Percentiles rank a stretch among this genome's conserved stretches.
Conservation (phyloP, 768 basidiomycete species). For the Rhodosporidiobolus sp. region DNA sequence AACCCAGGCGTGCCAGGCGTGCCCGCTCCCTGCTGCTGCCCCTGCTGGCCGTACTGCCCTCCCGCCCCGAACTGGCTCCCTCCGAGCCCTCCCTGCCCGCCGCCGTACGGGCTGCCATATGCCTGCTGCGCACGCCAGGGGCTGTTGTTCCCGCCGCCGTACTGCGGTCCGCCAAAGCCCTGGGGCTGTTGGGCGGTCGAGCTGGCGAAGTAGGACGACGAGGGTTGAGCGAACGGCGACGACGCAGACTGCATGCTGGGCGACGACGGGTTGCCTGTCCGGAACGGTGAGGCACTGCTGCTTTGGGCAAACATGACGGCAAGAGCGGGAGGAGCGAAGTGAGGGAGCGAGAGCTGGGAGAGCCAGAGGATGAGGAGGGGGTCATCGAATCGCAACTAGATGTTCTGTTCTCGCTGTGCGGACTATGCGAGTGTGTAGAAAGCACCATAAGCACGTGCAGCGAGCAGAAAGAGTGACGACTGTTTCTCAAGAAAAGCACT, state of each 20-base stretch:
- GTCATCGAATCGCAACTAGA: too few relatives aligned
- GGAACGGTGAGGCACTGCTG: slow-evolving; percentile 16
- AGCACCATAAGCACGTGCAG: too few relatives aligned
- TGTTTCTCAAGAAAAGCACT: too few relatives aligned
- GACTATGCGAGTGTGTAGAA: too few relatives aligned
- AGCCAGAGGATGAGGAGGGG: too few relatives aligned
- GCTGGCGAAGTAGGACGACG: neutral
- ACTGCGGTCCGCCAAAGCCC: slow-evolving; percentile 24
- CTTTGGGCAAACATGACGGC: slow-evolving; percentile 21
- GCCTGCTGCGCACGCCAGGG: neutral
- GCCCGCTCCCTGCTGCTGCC: neutral
- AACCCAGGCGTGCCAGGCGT: slow-evolving; percentile 16
- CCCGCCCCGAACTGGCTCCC: neutral
- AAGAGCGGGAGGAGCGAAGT: neutral
- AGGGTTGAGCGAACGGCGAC: slow-evolving; percentile 25
- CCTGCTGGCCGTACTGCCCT: too few relatives aligned
- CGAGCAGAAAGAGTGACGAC: too few relatives aligned
- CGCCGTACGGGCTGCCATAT: slow-evolving; percentile 25
- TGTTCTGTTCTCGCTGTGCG: too few relatives aligned
- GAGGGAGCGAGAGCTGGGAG: too few relatives aligned
- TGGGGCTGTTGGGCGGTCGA: neutral
- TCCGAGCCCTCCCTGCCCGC: slow-evolving; percentile 2
- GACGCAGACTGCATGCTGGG: slow-evolving; percentile 4
- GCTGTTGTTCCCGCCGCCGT: slow-evolving; percentile 21
- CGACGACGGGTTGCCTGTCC: neutral